Evolutionary conservation across 148 eudicot genomes (phyloP), one percentile per base, ranked within the genome.

Genomic region (Gaultheria prostrata): DNA sequence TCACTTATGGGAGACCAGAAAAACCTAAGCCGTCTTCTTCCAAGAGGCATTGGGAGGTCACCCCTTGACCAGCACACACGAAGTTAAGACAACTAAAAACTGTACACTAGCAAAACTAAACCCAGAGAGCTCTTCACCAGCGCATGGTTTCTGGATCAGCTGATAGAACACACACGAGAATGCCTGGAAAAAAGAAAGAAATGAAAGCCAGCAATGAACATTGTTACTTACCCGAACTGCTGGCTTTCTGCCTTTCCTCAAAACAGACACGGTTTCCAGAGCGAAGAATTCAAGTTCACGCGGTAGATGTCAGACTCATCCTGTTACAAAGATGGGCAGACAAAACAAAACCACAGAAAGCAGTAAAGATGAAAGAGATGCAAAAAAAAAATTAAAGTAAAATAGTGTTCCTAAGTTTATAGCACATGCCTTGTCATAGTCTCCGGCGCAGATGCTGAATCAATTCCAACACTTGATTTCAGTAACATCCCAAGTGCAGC

Each of bases 391-490:
- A 20, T 49, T 50, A 10, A 2, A 33, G 74, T 8, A 39, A 24
- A 83, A 59, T 43, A 49, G 21, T 46, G 15, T 39, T 69, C 2
- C 28, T 30, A 79, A 69, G 33, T 35, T 61, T 6, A 32, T 50
- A 86, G 76, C 24, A 80, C 94, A 72, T 90, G 93, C 94, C 96
- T 90, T 33, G 82, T 82, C 50, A 84, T 87, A 2, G 86, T 70
- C 54, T 86, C 84, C 76, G 80, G 86, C 79, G 84, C 82, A 83
- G 87, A 84, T 85, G 83, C 87, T 1, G 83, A 61, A 32, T 73
- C 86, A 59, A 87, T 87, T 28, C 81, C 86, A 46, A 73, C 83
- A 51, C 83, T 86, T 18, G 88, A 49, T 79, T 87, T 80, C 51
- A 87, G 82, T 49, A 79, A 63, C 78, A 82, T 82, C 65, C 83